phyloP scores from a whole-genome alignment of 2,329 filamentous ascomycete species.

The Fusarium protoensiforme region DNA sequence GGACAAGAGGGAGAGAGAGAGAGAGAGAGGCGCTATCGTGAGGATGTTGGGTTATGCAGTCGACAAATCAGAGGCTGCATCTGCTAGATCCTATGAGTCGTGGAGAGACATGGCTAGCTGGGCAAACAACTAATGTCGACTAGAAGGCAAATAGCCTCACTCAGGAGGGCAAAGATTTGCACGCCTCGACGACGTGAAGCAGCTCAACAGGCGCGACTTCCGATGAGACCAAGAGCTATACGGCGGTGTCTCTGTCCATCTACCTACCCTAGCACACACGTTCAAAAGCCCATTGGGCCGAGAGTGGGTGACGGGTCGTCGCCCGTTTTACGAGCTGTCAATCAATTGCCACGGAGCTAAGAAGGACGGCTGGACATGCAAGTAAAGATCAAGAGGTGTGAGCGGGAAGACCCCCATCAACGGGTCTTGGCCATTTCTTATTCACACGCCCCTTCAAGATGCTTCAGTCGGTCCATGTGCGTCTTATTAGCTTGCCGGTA shows the following conservation, averaged over 20 bases:
- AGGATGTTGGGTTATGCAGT: background rate
- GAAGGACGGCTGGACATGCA: background rate
- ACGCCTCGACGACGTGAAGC: background rate
- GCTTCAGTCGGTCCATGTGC: background rate
- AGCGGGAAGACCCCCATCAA: background rate
- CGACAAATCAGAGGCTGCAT: background rate
- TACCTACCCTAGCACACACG: background rate
- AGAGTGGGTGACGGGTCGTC: background rate
- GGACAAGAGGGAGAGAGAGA: background rate
- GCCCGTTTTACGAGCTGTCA: conserved; percentile 1
- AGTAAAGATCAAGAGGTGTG: background rate
- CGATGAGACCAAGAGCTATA: background rate
- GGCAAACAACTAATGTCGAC: background rate
- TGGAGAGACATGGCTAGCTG: background rate
- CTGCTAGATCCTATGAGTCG: background rate
- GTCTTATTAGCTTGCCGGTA: background rate
- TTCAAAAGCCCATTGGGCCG: background rate
- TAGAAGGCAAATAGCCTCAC: background rate
- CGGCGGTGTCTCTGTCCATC: background rate
- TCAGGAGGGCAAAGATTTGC: background rate
- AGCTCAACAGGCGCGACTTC: background rate
- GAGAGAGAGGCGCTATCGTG: background rate
- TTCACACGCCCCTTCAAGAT: background rate
- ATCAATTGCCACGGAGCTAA: background rate
- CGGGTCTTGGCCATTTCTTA: background rate